phyloP scores from a whole-genome alignment of 2,329 filamentous ascomycete species.

The Penicillium sumatraense region DNA sequence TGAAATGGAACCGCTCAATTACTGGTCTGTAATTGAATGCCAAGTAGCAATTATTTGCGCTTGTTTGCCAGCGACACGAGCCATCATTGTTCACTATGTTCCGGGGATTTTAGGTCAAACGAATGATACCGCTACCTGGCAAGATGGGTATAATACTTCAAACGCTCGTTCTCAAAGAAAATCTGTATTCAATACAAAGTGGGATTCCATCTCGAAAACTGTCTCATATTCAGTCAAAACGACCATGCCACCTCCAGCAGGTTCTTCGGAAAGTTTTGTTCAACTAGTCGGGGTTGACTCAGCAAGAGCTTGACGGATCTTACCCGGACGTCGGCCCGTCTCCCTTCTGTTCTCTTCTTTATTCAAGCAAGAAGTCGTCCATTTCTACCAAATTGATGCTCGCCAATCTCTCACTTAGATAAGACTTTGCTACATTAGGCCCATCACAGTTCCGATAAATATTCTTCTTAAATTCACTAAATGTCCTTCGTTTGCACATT shows the following conservation, averaged over 20 bases:
- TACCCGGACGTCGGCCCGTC: neutral
- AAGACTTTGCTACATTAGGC: neutral
- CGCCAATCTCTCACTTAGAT: neutral
- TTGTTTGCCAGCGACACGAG: neutral
- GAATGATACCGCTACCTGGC: neutral
- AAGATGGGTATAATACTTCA: neutral
- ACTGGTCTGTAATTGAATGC: neutral
- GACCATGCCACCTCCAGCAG: neutral
- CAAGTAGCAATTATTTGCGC: neutral
- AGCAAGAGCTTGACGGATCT: neutral
- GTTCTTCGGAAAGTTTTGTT: neutral
- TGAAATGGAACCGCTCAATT: neutral
- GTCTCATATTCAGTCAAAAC: neutral
- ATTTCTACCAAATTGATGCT: neutral
- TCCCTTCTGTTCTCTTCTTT: neutral
- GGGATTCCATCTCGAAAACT: neutral
- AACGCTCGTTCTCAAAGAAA: neutral
- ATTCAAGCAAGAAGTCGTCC: neutral
- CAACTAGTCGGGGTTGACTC: neutral
- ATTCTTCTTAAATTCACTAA: neutral
- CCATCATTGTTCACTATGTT: neutral
- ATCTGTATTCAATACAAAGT: neutral
- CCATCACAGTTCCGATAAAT: neutral
- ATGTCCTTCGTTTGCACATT: neutral
- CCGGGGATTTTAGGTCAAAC: neutral